Base-by-base conservation (phyloP, 257 asterid genomes). In the Apocynum venetum region DNA sequence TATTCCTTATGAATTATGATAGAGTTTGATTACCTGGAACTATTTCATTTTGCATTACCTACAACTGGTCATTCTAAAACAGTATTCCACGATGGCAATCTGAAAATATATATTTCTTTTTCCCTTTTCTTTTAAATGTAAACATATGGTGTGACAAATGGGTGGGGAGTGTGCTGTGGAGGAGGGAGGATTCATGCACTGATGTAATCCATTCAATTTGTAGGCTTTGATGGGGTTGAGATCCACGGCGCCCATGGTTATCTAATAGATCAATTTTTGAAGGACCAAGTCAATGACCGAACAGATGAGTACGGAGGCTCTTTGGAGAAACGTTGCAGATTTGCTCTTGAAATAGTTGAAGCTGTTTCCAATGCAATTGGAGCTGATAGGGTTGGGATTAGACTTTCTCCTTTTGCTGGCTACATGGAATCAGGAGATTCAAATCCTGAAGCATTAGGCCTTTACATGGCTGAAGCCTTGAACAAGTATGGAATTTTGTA, bases 261-360 rank as follows among this genome's bases (percentile, higher is more conserved):
- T 43, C 69, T 78, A 10, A 73, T 81, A 65, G 85, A 81, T 38
- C 85, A 81, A 15, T 81, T 81, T 35, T 60, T 66, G 57, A 81
- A 81, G 53, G 85, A 77, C 35, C 79, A 77, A 52, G 84, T 81
- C 10, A 81, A 81, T 72, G 84, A 81, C 67, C 25, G 84, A 36
- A 77, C 81, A 57, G 85, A 81, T 49, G 25, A 77, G 31, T 81
- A 81, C 25, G 85, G 85, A 47, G 85, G 82, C 48, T 81, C 85
- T 1, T 40, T 78, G 13, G 79, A 81, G 51, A 81, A 81, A 49
- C 85, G 82, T 8, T 79, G 80, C 59, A 77, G 79, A 68, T 82
- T 82, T 48, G 72, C 61, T 17, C 71, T 82, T 4, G 77, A 77
- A 48, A 48, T 82, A 47, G 79, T 78, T 44, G 79, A 82, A 82